Evolutionary conservation across 2,329 filamentous ascomycete species (phyloP), one percentile per base, ranked within the genome.

Genomic region (Catunica adiposa): DNA sequence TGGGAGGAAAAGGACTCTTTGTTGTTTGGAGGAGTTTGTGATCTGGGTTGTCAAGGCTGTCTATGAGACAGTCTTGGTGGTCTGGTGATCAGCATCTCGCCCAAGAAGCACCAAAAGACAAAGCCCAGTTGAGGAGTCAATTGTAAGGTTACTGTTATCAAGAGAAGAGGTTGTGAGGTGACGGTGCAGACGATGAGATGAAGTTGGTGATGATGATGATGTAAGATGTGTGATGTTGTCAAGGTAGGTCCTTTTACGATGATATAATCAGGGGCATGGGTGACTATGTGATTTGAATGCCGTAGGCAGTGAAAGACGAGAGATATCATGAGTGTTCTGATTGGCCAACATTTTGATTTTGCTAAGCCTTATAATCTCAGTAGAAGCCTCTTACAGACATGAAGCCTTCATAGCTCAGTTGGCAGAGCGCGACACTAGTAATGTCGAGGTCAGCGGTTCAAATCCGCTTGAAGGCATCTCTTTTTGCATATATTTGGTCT

Each of bases 381-480:
- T n/a, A n/a, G n/a, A n/a, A n/a, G n/a, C n/a, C n/a, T n/a, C n/a
- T n/a, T n/a, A n/a, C n/a, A 37, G 26, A 51, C 14, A 51, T 34
- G 3, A 15, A 34, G 17, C 22, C 44, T 57, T 54, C 46, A 54
- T 51, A 54, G 58, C 37, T 56, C 54, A 56, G 48, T 56, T 56
- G 54, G 47, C 54, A 52, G 54, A 52, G 48, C 47, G 54, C 37
- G 54, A 56, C 37, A 52, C 47, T 52, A 56, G 54, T 56, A 46
- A 52, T 56, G 47, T 56, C 54, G 48, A 52, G 38, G 54, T 52
- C 54, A 52, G 48, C 48, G 54, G 47, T 56, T 56, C 54, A 56
- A 56, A 52, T 56, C 54, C 54, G 54, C 48, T 51, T 56, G 47
- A 56, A 56, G 47, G 54, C 54, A 44, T n/a, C 15, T 8, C n/a